Base-by-base conservation (phyloP, 2,329 filamentous ascomycete genomes). In the Colletotrichum gloeosporioides region DNA sequence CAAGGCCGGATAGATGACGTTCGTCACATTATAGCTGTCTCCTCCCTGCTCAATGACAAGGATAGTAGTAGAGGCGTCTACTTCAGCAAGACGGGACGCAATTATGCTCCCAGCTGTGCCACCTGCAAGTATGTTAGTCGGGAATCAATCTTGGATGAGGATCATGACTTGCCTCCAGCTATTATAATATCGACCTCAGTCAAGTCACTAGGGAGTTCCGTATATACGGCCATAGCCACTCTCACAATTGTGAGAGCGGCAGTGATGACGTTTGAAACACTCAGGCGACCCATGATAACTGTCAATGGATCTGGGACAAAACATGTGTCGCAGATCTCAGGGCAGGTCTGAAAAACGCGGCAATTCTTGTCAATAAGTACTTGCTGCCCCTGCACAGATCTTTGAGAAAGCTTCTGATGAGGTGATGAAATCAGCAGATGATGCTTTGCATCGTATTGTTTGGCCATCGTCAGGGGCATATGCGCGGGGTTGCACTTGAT, bases 31-130 rank as follows among this genome's bases (percentile, higher is more conserved):
- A 10, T 78, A 77, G 27, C 82, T 82, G 65, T 81, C 80, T 22
- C 64, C 75, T 6, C 82, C 83, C 44, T 76, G 77, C 62, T 84
- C 82, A 34, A 83, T 73, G 29, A 83, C 44, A 6, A 84, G 76
- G 9, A 83, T 81, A 2, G 79, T 80, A 15, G 83, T 55, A n/a
- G 59, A 68, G 1, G 82, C 79, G 32, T 81, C 77, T 6, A 79
- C 79, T 55, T 81, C 76, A 6, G 81, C 79, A 1, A 83, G 77
- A 6, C 82, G 77, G 5, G 79, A 77, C 7, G 82, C 82, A 4
- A 79, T 73, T 13, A 83, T 78, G 32, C 81, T 82, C 27, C 80
- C 81, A 5, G 80, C 77, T 3, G 79, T 80, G 44, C 82, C 82
- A 7, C 82, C 82, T 84, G 53, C 6, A 32, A 39, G 7, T 22